These are phyloP conservation scores for Euphorbia pulcherrima DNA, from an alignment of 345 rosid genomes.

Conservation along the genomic window DNA sequence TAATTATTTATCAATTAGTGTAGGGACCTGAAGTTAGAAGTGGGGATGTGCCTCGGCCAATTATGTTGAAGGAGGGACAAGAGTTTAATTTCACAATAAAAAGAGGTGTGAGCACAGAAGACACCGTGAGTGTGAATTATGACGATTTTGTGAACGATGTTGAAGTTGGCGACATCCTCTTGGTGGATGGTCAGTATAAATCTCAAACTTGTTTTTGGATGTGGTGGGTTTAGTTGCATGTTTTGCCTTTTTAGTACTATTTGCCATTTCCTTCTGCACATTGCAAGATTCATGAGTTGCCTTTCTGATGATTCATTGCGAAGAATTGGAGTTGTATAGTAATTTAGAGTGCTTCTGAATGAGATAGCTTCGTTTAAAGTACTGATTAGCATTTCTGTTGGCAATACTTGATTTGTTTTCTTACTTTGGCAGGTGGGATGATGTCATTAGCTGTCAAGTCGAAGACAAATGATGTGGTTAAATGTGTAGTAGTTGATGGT, in stretches of 20 bases:
- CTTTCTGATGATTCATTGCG: not conserved
- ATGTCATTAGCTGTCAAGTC: conserved; percentile 86
- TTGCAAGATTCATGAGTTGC: not conserved
- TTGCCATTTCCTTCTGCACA: not conserved
- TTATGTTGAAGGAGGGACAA: conserved; percentile 68
- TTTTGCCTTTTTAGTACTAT: not conserved
- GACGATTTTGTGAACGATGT: conserved; percentile 88
- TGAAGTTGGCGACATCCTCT: conserved; percentile 74
- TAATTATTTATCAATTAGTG: conserved; percentile 12
- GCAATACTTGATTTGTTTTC: conserved; percentile 12
- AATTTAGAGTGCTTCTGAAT: not conserved
- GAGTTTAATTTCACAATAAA: conserved; percentile 82
- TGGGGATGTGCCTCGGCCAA: conserved; percentile 89
- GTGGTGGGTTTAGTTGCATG: not conserved
- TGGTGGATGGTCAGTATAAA: conserved; percentile 77
- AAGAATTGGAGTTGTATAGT: not conserved
- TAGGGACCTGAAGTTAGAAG: conserved; percentile 99
- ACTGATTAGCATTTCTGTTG: not conserved
- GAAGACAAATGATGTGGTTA: conserved; percentile 68
- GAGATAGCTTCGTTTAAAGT: not conserved
- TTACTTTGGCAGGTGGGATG: conserved; percentile 77
- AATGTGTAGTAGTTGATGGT: conserved; percentile 74
- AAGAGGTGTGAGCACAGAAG: conserved; percentile 69
- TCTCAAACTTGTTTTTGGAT: not conserved
- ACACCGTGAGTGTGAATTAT: conserved; percentile 89